A percentile compares a stretch with the other conserved stretches of the same genome.
Evolutionary conservation across 2,329 filamentous ascomycete genomes (phyloP).

Genomic region (Pyrenochaeta sp.): DNA sequence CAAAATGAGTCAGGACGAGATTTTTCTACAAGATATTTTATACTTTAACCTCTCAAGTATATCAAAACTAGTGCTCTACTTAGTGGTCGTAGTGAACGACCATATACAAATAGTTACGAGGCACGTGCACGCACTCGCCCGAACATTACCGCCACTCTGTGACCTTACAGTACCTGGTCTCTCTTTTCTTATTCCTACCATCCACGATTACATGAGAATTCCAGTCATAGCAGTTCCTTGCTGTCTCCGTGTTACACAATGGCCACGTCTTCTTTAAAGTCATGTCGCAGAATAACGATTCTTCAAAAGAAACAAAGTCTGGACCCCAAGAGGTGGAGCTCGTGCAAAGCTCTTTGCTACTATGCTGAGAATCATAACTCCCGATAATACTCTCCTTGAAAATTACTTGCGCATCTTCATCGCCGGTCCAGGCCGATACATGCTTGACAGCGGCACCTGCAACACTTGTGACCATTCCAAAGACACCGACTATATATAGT

Average conservation of each 20-base stretch:
- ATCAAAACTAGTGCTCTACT: too few relatives aligned
- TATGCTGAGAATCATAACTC: constrained; percentile 32
- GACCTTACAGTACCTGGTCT: constrained; percentile 53
- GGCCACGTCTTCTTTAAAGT: constrained; percentile 29
- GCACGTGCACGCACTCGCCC: not conserved
- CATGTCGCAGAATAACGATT: constrained; percentile 47
- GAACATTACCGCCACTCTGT: not conserved
- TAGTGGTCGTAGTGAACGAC: too few relatives aligned
- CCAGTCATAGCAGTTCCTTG: constrained; percentile 3
- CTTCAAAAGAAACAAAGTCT: constrained; percentile 36
- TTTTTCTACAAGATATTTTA: too few relatives aligned
- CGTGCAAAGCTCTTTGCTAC: constrained; percentile 38
- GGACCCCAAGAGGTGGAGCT: constrained; percentile 1
- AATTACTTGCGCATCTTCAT: not conserved
- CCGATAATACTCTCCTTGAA: not conserved
- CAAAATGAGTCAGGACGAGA: too few relatives aligned
- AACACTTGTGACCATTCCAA: not conserved
- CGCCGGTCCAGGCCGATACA: not conserved
- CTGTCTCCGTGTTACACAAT: constrained; percentile 22
- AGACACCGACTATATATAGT: not conserved
- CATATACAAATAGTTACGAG: too few relatives aligned
- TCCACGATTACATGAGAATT: not conserved
- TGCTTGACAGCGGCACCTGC: not conserved
- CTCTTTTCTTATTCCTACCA: constrained; percentile 7
- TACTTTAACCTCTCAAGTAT: too few relatives aligned